Conservation (phyloP, 1,139 yeast genomes). For the Saccharomycopsis crataegensis region DNA sequence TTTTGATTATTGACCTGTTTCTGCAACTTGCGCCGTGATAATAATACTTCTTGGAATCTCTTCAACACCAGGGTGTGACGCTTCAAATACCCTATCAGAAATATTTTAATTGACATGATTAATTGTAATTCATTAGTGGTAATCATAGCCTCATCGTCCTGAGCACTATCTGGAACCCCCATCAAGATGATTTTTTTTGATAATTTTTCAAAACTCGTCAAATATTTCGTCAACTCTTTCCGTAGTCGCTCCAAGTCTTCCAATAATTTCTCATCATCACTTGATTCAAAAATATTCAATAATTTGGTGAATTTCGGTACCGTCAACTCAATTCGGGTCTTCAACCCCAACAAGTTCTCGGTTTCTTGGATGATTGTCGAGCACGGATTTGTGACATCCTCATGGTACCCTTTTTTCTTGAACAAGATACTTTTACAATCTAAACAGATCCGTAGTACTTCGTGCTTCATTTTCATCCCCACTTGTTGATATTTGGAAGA, state of each 20-base stretch:
- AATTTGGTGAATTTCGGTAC: constrained; percentile 29
- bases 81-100: constrained; percentile 7
- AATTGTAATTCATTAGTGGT: constrained; percentile 2
- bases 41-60: constrained; percentile 10
- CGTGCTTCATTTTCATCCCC: constrained; percentile 22
- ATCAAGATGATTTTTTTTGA: constrained; percentile 13
- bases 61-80: constrained; percentile 5
- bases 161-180: neutral
- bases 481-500: constrained; percentile 24
- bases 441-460: constrained; percentile 51
- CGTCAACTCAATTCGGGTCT: constrained; percentile 30
- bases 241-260: constrained; percentile 14
- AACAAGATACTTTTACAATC: constrained; percentile 61
- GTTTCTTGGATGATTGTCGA: constrained; percentile 29
- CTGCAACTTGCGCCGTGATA: constrained; percentile 1
- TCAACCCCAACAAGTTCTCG: constrained; percentile 32
- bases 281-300: constrained; percentile 7
- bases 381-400: constrained; percentile 28
- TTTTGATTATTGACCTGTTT: neutral
- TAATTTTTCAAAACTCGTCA: constrained; percentile 21
- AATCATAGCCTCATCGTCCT: neutral
- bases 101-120: neutral
- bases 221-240: constrained; percentile 17
- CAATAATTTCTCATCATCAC: constrained; percentile 11
- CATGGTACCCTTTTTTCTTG: constrained; percentile 43